Conservation (phyloP, 2,329 filamentous ascomycete genomes). For the Arthrinium puccinioides region DNA sequence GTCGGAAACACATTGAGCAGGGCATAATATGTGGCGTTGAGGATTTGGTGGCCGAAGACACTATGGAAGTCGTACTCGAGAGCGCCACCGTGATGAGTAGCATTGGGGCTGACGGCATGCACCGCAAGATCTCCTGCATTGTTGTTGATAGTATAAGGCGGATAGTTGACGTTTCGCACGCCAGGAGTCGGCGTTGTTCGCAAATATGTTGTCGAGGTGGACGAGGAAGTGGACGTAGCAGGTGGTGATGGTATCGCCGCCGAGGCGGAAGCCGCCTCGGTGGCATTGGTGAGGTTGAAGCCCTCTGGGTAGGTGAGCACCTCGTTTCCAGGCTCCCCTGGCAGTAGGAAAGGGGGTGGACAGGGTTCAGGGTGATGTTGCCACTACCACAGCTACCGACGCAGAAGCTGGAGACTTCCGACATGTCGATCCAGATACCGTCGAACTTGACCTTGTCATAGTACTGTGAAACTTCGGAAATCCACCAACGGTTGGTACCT, state of each 20-base stretch:
- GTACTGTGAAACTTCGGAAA: slow-evolving; percentile 49
- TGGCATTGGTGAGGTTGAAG: slow-evolving; percentile 62
- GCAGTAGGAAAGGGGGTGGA: slow-evolving; percentile 59
- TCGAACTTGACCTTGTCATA: slow-evolving; percentile 44
- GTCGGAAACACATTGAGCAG: slow-evolving; percentile 55
- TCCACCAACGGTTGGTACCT: slow-evolving; percentile 63
- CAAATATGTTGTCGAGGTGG: slow-evolving; percentile 38
- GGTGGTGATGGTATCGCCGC: slow-evolving; percentile 31
- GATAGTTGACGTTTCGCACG: slow-evolving; percentile 60
- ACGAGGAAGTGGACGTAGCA: slow-evolving; percentile 22
- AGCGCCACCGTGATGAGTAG: slow-evolving; percentile 66
- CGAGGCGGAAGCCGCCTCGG: slow-evolving; percentile 55
- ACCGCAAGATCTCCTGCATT: slow-evolving; percentile 65
- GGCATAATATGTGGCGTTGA: slow-evolving; percentile 69
- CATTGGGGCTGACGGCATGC: slow-evolving; percentile 69
- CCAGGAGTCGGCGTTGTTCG: slow-evolving; percentile 56
- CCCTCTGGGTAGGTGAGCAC: slow-evolving; percentile 59
- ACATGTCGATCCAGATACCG: slow-evolving; percentile 53
- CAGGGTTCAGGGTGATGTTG: slow-evolving; percentile 59
- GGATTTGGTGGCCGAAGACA: slow-evolving; percentile 66
- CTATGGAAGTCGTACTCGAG: slow-evolving; percentile 81
- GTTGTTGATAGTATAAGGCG: slow-evolving; percentile 72
- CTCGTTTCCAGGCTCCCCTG: slow-evolving; percentile 55
- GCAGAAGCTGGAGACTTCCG: slow-evolving; percentile 57
- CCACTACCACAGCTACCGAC: slow-evolving; percentile 63